Evolutionary conservation across 169 alveolate species (phyloP).

Genomic region (Cryptosporidium ryanae): DNA sequence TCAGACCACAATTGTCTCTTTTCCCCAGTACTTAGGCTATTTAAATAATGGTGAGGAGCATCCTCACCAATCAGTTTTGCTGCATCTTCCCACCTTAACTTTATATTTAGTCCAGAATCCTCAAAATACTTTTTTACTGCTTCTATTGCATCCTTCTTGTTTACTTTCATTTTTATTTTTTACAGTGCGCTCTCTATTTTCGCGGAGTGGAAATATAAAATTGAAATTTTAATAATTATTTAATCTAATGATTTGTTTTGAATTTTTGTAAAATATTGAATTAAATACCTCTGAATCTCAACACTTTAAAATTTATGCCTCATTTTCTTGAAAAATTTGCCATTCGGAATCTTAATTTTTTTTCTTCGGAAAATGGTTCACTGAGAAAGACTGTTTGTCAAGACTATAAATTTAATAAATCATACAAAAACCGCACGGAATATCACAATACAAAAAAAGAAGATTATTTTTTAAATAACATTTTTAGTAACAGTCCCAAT

Average conservation of each 20-base stretch:
- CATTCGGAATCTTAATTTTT: conserved; percentile 23
- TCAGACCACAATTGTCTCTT: conserved; percentile 73
- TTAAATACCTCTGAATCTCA: too few species aligned
- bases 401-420: conserved; percentile 5
- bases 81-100: conserved; percentile 65
- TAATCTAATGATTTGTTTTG: background rate
- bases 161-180: background rate
- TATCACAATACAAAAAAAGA: background rate
- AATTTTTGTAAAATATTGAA: background rate
- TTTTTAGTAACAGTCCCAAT: too few species aligned
- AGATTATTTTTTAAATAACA: background rate
- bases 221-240: background rate
- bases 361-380: conserved; percentile 53
- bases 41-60: conserved; percentile 40
- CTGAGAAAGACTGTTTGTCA: background rate
- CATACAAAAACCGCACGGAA: conserved; percentile 4
- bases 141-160: conserved; percentile 55
- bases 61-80: conserved; percentile 37
- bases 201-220: background rate
- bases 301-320: background rate
- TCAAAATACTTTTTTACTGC: conserved; percentile 26
- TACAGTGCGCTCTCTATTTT: conserved; percentile 4
- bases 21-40: conserved; percentile 59
- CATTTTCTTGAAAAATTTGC: conserved; percentile 24
- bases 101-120: conserved; percentile 7